Conservation (phyloP, 1,284 basidiomycete genomes). For the Meira miltonrushii region DNA sequence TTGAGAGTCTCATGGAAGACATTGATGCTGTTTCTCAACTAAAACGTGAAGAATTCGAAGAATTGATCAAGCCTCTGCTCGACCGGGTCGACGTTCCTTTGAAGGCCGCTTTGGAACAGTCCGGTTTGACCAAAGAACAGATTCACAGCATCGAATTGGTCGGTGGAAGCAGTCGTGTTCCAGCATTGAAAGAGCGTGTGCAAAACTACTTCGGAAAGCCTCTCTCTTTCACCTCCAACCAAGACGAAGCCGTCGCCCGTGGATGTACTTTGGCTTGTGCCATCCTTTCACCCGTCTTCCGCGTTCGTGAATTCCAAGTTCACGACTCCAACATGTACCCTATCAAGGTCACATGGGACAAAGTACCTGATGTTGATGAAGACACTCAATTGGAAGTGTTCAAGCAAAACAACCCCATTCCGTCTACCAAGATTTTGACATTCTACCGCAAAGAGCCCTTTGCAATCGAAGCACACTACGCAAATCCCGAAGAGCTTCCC, state of each 20-base stretch:
- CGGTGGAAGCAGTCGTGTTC: constrained; percentile 49
- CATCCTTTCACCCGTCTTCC: constrained; percentile 51
- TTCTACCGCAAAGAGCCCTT: constrained; percentile 53
- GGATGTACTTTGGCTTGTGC: constrained; percentile 51
- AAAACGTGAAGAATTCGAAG: constrained; percentile 51
- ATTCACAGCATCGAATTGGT: constrained; percentile 50
- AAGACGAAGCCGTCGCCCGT: constrained; percentile 50
- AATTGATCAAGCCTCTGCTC: constrained; percentile 45
- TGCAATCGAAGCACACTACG: constrained; percentile 46
- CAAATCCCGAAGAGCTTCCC: constrained; percentile 37
- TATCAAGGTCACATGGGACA: constrained; percentile 52
- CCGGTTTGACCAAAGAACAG: constrained; percentile 48
- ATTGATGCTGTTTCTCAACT: constrained; percentile 49
- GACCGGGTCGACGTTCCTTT: constrained; percentile 41
- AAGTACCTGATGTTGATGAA: constrained; percentile 49
- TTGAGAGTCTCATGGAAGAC: constrained; percentile 52
- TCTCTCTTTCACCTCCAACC: constrained; percentile 53
- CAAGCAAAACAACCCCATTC: constrained; percentile 51
- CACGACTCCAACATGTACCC: constrained; percentile 51
- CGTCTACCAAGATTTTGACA: constrained; percentile 52
- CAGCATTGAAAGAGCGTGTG: constrained; percentile 55
- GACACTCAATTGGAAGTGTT: constrained; percentile 52
- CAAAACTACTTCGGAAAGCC: constrained; percentile 59
- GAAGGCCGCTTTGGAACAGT: constrained; percentile 42
- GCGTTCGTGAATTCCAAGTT: constrained; percentile 49